Percentiles rank a stretch among this genome's conserved stretches.
Conservation (phyloP, 176 grass and related monocot genomes). For the Tillandsia fasciculata region DNA sequence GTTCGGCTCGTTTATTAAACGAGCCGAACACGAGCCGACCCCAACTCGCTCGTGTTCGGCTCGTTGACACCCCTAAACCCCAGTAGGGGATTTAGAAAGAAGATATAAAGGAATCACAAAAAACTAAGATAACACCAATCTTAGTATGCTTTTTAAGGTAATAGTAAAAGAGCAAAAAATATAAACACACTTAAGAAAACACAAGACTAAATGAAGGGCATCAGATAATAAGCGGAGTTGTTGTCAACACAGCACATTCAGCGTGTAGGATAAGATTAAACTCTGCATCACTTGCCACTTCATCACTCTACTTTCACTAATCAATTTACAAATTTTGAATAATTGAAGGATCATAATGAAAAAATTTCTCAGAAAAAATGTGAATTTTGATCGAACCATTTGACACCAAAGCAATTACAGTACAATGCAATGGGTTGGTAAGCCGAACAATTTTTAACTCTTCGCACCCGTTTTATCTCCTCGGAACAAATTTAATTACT, state of each 20-base stretch:
- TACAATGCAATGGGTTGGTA: constrained; percentile 65
- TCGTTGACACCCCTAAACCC: too few species aligned
- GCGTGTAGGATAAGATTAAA: constrained; percentile 10
- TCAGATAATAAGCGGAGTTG: constrained; percentile 11
- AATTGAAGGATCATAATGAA: neutral
- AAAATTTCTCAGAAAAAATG: neutral
- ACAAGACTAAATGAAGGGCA: neutral
- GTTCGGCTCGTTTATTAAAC: too few species aligned
- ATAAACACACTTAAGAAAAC: too few species aligned
- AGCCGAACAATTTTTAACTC: constrained; percentile 47
- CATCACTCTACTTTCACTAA: too few species aligned
- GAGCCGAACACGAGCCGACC: too few species aligned
- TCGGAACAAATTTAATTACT: constrained; percentile 10
- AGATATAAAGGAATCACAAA: too few species aligned
- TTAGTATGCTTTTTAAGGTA: too few species aligned
- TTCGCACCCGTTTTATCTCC: constrained; percentile 34
- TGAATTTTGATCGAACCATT: constrained; percentile 62
- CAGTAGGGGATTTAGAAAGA: too few species aligned
- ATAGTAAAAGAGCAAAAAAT: too few species aligned
- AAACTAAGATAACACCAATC: too few species aligned
- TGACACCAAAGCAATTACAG: constrained; percentile 74
- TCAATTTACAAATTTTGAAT: neutral
- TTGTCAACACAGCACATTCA: neutral
- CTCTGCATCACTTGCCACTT: neutral
- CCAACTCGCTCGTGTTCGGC: too few species aligned